Evolutionary conservation across 1,284 basidiomycete species (phyloP).

Genomic region (Grifola frondosa): DNA sequence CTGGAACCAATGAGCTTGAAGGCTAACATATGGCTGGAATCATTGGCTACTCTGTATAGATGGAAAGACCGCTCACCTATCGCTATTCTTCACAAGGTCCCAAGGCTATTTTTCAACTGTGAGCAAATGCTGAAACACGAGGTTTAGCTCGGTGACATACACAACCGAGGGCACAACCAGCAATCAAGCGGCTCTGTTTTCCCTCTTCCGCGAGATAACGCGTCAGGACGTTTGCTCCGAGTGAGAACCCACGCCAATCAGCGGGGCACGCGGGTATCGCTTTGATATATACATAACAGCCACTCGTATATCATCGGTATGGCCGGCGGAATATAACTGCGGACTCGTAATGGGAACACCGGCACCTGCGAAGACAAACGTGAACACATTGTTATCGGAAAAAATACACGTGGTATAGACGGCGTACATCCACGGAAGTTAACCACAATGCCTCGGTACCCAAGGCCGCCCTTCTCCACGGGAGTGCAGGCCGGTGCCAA

Average conservation of each 20-base stretch:
- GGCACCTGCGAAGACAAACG: conserved; percentile 52
- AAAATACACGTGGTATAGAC: neutral
- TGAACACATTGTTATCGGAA: conserved; percentile 5
- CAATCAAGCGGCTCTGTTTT: conserved; percentile 68
- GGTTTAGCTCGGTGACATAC: conserved; percentile 42
- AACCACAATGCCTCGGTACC: conserved; percentile 85
- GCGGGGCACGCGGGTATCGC: conserved; percentile 75
- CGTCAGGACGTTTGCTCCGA: conserved; percentile 92
- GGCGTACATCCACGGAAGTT: conserved; percentile 88
- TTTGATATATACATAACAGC: conserved; percentile 78
- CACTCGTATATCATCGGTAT: conserved; percentile 85
- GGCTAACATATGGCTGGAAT: no score
- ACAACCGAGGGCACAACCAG: conserved; percentile 80
- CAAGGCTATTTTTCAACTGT: neutral
- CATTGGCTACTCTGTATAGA: no score
- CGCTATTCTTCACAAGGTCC: conserved; percentile 4
- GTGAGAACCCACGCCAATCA: conserved; percentile 89
- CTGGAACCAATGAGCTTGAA: conserved; percentile 65
- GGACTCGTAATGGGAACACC: conserved; percentile 79
- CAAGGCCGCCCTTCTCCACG: conserved; percentile 74
- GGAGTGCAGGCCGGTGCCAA: conserved; percentile 70
- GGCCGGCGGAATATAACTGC: conserved; percentile 84
- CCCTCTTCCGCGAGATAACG: conserved; percentile 90
- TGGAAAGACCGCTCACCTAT: no score
- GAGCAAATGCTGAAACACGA: conserved; percentile 8